Evolutionary conservation across 345 rosid species (phyloP).

Genomic region (Litchi chinensis): DNA sequence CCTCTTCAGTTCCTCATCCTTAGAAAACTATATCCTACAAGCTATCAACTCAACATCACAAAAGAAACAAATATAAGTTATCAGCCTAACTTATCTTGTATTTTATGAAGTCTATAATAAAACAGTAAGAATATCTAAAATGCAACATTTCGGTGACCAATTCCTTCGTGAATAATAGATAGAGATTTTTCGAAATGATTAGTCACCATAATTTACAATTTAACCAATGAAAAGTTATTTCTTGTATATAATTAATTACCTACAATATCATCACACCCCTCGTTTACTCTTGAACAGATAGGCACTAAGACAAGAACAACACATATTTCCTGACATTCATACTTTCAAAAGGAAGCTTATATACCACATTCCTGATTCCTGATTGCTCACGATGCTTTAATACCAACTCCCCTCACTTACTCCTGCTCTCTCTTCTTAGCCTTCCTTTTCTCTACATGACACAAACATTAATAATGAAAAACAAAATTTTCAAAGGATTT

Average conservation of each 20-base stretch:
- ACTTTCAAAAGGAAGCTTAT: not conserved
- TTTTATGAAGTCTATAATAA: not conserved
- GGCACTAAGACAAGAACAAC: too few species aligned
- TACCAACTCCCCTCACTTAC: not conserved
- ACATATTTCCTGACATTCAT: too few species aligned
- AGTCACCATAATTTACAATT: not conserved
- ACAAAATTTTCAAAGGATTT: not conserved
- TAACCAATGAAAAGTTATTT: not conserved
- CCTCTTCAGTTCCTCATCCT: not conserved
- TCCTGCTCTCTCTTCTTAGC: conserved; percentile 32
- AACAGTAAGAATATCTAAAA: too few species aligned
- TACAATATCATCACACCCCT: too few species aligned
- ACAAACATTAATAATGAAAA: not conserved
- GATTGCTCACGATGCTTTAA: not conserved
- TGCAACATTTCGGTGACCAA: not conserved
- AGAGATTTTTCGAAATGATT: not conserved
- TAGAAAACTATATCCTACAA: not conserved
- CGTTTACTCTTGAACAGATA: too few species aligned
- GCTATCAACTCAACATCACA: not conserved
- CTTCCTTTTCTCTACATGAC: conserved; percentile 37
- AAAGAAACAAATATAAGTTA: not conserved
- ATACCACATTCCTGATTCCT: not conserved
- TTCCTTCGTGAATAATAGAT: not conserved
- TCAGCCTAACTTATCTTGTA: too few species aligned
- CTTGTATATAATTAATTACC: too few species aligned